Evolutionary conservation across 1,284 basidiomycete species (phyloP).

Genomic region (Erythrobasidium hasegawianum): DNA sequence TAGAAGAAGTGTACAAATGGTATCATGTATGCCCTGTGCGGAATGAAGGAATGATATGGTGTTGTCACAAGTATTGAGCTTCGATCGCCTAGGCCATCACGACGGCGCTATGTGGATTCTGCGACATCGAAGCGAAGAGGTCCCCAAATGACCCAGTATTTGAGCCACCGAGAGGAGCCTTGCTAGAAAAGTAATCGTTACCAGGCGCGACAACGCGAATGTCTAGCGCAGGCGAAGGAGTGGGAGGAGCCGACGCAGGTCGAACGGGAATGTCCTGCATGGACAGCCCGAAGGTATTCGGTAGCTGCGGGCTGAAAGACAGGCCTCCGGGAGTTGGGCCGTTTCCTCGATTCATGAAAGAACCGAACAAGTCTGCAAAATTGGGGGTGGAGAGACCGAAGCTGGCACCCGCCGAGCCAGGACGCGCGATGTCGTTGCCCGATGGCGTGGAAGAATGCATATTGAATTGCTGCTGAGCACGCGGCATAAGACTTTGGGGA

Average conservation of each 20-base stretch:
- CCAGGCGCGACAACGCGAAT: slow-evolving; percentile 3
- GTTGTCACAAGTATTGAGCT: not conserved
- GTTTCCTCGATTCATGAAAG: slow-evolving; percentile 20
- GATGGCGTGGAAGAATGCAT: not conserved
- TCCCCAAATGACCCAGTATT: slow-evolving; percentile 24
- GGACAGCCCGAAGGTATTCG: slow-evolving; percentile 30
- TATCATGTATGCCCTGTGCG: not conserved
- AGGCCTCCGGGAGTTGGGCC: slow-evolving; percentile 18
- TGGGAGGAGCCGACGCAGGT: slow-evolving; percentile 29
- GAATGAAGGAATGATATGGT: not conserved
- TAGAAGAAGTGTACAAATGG: not conserved
- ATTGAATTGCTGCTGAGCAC: not conserved
- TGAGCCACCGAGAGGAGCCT: not conserved
- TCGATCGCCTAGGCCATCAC: too few species aligned
- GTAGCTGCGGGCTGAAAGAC: slow-evolving; percentile 22
- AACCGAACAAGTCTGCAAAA: slow-evolving; percentile 29
- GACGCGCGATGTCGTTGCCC: slow-evolving; percentile 17
- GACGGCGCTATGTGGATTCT: slow-evolving; percentile 7
- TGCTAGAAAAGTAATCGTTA: slow-evolving; percentile 30
- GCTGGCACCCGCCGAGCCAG: slow-evolving; percentile 27
- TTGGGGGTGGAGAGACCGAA: slow-evolving; percentile 30
- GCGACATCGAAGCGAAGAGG: slow-evolving; percentile 12
- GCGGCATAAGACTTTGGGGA: not conserved
- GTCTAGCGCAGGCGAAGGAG: slow-evolving; percentile 28
- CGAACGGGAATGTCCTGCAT: slow-evolving; percentile 27